Conservation (phyloP, 768 basidiomycete species). For the Naganishia onofrii region DNA sequence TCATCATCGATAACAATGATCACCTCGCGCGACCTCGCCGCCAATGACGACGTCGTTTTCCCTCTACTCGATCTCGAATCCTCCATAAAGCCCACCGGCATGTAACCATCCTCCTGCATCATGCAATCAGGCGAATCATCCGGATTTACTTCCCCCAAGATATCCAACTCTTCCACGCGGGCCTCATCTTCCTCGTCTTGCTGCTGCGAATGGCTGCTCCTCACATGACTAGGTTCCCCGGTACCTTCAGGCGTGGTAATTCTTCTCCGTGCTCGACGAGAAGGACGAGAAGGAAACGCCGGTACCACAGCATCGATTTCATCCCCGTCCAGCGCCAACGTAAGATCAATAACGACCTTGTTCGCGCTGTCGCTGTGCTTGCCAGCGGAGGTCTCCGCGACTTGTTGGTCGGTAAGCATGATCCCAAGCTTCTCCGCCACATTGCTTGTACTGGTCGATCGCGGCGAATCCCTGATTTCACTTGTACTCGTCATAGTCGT, state of each 20-base stretch:
- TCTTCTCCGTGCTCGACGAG: neutral
- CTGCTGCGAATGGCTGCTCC: neutral
- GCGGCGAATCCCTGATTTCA: too few relatives aligned
- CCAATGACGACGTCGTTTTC: neutral
- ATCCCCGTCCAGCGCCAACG: neutral
- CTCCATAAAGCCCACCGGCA: neutral
- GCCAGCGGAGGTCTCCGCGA: neutral
- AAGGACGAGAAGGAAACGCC: neutral
- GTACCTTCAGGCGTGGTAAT: neutral
- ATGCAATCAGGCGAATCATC: conserved; percentile 2
- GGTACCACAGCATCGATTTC: neutral
- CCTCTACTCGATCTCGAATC: neutral
- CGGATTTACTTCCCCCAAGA: neutral
- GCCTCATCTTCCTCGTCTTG: conserved; percentile 24
- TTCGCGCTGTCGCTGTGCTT: neutral
- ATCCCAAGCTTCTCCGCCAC: neutral
- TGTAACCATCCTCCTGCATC: neutral
- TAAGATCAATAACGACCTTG: conserved; percentile 3
- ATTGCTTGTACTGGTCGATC: too few relatives aligned
- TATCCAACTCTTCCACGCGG: conserved; percentile 2
- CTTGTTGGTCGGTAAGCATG: neutral
- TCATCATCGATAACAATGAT: neutral
- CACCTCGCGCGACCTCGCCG: neutral
- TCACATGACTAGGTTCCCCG: neutral
- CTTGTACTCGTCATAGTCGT: too few relatives aligned